Evolutionary conservation across 2,329 filamentous ascomycete genomes (phyloP), one percentile per base, ranked within the genome.

Genomic region (Diaporthe citrichinensis): DNA sequence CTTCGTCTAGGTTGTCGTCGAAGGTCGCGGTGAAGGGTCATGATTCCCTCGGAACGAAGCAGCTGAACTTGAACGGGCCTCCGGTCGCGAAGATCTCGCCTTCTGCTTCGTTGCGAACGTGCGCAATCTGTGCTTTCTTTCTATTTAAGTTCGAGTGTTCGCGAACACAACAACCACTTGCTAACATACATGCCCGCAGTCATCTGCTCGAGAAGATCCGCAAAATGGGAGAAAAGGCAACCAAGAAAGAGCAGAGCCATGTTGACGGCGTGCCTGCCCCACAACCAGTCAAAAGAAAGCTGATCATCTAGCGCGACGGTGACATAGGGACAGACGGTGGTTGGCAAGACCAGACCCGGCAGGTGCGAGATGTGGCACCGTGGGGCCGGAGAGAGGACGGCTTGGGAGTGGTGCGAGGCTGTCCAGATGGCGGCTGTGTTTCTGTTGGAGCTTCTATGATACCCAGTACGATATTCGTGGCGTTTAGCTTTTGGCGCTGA

Each of bases 151-250:
- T 81, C 78, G 51, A 79, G 80, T 39, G 79, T 81, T 9, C 9
- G 2, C 57, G n/a, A 65, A 73, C 80, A 57, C 81, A 80, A 23
- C 78, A 82, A 71, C 81, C 73, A 23, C 81, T 83, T 77, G 78
- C 83, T 86, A 80, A 86, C 80, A 41, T 72, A 76, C 12, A 73
- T 72, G 31, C 44, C 41, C 28, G 75, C 79, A 90, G 88, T 81
- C 86, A 91, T 78, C 83, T 91, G n/a, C 86, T 91, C 72, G 88
- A 89, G 17, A 90, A 90, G 76, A 86, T 91, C 75, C 88, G 87
- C 75, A 83, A 81, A 17, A 79, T 90, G 73, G 86, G 85, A 72
- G 86, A 86, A 69, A 85, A 82, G 68, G 79, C 82, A 1, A 79
- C 83, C 71, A 78, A 79, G 44, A 79, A 80, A 23, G 81, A 84